Base-by-base conservation (phyloP, 352 stramenopile species). In the Elongisporangium undulatum region DNA sequence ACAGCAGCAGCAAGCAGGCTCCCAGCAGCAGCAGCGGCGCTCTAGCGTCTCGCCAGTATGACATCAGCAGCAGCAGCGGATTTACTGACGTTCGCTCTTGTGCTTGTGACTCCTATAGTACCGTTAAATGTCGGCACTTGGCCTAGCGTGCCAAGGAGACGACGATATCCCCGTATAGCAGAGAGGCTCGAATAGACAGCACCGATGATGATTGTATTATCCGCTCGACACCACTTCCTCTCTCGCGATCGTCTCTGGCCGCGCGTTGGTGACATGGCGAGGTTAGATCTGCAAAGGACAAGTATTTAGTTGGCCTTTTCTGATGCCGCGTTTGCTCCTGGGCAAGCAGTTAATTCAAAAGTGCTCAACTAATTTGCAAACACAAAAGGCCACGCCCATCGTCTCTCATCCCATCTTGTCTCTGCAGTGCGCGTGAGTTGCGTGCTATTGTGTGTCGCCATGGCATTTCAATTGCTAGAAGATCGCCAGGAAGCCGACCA, bases 101-200 rank as follows among this genome's bases (percentile, higher is more conserved):
- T 64, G 9, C n/a, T 9, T n/a, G 45, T 74, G 56, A 61, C 41
- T 63, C 1, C 16, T 65, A 29, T 59, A 87, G 77, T 87, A 87
- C 77, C 77, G 77, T 72, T 87, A 87, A 87, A 78, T 74, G 60
- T 53, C 16, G 62, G 29, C 29, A 15, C 8, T 41, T 41, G 29
- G 29, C 29, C 29, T 41, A 13, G 29, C 29, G 29, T 9, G 29
- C 29, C 29, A 41, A 41, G 29, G 29, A 41, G 29, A 41, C 29
- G 29, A 41, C 8, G 29, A 2, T 15, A 41, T 41, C n/a, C 29
- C 29, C 29, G 29, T 41, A 9, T 41, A 41, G 29, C 29, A 41
- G 29, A 41, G 29, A 41, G 29, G 29, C 24, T 34, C 24, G 3
- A 34, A 34, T 34, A 34, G 24, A 34, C 29, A 41, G 29, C 29